Conservation (phyloP, 2,329 filamentous ascomycete genomes). For the Sporothrix pseudoabietina region DNA sequence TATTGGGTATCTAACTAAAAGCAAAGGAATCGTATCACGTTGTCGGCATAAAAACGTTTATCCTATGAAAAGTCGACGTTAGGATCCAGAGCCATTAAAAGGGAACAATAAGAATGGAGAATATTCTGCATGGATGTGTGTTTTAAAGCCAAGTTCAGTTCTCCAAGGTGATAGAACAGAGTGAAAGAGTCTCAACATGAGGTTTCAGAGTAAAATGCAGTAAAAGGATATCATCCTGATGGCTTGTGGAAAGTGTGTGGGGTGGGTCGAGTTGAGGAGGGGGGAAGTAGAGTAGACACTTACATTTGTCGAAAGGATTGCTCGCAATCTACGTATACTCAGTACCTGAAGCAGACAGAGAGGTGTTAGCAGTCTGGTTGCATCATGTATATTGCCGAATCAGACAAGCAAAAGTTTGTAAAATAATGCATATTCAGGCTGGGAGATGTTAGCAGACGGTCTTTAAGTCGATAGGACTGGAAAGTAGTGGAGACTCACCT, state of each 20-base stretch:
- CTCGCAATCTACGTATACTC: neutral
- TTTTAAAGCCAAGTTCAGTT: constrained; percentile 53
- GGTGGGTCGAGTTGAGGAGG: neutral
- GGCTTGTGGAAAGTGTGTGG: constrained; percentile 15
- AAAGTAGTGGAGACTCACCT: constrained; percentile 39
- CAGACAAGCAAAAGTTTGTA: constrained; percentile 4
- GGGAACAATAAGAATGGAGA: constrained; percentile 32
- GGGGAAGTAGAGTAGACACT: neutral
- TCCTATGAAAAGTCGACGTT: neutral
- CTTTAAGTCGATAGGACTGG: neutral
- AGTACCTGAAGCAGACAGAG: constrained; percentile 28
- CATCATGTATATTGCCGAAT: neutral
- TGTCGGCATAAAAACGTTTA: neutral
- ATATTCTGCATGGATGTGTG: neutral
- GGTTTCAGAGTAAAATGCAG: constrained; percentile 56
- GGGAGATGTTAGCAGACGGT: constrained; percentile 30
- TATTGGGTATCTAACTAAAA: constrained; percentile 2
- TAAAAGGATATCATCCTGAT: constrained; percentile 51
- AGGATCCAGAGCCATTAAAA: neutral
- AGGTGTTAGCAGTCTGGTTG: constrained; percentile 25
- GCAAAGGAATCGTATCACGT: neutral
- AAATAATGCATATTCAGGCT: constrained; percentile 36
- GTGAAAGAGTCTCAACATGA: constrained; percentile 53
- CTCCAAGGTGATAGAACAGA: constrained; percentile 59
- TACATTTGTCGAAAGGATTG: neutral